These are phyloP conservation scores for Leccinum fuscescens DNA, from an alignment of 1,284 basidiomycete genomes.

Conservation along the genomic window DNA sequence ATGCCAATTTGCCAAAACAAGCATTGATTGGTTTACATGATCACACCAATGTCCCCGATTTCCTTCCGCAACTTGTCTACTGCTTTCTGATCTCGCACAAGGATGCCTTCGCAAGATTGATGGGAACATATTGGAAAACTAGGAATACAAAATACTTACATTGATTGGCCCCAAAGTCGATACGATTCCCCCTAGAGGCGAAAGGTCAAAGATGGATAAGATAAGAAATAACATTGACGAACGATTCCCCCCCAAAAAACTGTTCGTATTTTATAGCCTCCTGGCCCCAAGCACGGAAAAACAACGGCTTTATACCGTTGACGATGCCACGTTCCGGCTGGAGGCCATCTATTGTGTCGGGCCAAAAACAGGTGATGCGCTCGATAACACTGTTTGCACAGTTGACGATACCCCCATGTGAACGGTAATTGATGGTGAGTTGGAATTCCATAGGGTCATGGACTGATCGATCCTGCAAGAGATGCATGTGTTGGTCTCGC, in stretches of 20 bases:
- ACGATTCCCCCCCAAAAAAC: constrained; percentile 41
- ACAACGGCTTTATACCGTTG: constrained; percentile 59
- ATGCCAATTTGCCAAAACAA: too few species aligned
- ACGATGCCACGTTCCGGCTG: constrained; percentile 57
- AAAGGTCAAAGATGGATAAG: constrained; percentile 6
- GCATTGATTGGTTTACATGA: too few species aligned
- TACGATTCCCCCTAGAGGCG: constrained; percentile 41
- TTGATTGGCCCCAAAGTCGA: constrained; percentile 69
- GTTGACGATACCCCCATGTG: constrained; percentile 69
- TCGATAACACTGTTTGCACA: constrained; percentile 64
- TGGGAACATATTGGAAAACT: not conserved
- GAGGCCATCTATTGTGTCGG: constrained; percentile 61
- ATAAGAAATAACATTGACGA: constrained; percentile 11
- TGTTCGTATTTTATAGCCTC: constrained; percentile 54
- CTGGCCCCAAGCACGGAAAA: constrained; percentile 55
- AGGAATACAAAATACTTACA: constrained; percentile 39
- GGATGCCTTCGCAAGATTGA: constrained; percentile 48
- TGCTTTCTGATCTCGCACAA: constrained; percentile 63
- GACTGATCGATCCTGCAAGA: constrained; percentile 17
- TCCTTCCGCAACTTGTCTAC: constrained; percentile 30
- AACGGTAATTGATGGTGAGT: constrained; percentile 65
- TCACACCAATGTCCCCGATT: too few species aligned
- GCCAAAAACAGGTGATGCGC: constrained; percentile 64
- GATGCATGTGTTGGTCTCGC: constrained; percentile 19
- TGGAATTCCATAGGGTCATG: constrained; percentile 52